Evolutionary conservation across 768 basidiomycete species (phyloP).

Genomic region (Mycena haematopus): DNA sequence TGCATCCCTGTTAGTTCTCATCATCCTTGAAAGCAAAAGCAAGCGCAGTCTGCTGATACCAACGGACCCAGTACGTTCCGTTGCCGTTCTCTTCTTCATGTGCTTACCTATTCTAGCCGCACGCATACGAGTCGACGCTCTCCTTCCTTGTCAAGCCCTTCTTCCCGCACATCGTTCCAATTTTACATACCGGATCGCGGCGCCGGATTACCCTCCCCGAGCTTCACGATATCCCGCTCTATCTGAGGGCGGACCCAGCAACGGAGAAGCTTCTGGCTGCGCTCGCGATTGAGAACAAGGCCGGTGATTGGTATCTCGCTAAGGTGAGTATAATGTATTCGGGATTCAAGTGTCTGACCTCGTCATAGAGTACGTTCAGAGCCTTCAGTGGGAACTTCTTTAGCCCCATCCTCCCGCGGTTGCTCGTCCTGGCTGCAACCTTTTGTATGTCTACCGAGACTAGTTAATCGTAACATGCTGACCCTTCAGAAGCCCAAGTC

Average conservation of each 20-base stretch:
- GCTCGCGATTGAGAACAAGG: slow-evolving; percentile 15
- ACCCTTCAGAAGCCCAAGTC: slow-evolving; percentile 8
- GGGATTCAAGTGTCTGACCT: neutral
- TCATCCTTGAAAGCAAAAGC: slow-evolving; percentile 16
- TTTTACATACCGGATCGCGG: slow-evolving; percentile 6
- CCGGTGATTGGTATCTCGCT: slow-evolving; percentile 1
- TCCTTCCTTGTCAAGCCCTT: slow-evolving; percentile 22
- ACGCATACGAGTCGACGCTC: slow-evolving; percentile 22
- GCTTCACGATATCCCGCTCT: slow-evolving; percentile 14
- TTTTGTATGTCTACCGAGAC: slow-evolving; percentile 2
- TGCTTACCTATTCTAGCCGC: slow-evolving; percentile 4
- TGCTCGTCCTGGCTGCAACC: slow-evolving; percentile 2
- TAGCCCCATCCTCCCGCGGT: slow-evolving; percentile 11
- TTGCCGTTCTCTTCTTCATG: neutral
- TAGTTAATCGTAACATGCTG: neutral
- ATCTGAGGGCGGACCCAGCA: slow-evolving; percentile 17
- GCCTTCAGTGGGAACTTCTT: slow-evolving; percentile 9
- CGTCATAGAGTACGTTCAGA: slow-evolving; percentile 7
- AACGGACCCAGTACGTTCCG: slow-evolving; percentile 12
- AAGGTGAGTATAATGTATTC: neutral
- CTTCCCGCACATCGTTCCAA: slow-evolving; percentile 19
- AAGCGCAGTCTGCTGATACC: slow-evolving; percentile 19
- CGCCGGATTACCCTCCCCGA: slow-evolving; percentile 17
- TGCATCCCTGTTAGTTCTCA: slow-evolving; percentile 6
- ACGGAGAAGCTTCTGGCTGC: slow-evolving; percentile 17